Conservation (phyloP, 345 rosid genomes). For the Linum trigynum region DNA sequence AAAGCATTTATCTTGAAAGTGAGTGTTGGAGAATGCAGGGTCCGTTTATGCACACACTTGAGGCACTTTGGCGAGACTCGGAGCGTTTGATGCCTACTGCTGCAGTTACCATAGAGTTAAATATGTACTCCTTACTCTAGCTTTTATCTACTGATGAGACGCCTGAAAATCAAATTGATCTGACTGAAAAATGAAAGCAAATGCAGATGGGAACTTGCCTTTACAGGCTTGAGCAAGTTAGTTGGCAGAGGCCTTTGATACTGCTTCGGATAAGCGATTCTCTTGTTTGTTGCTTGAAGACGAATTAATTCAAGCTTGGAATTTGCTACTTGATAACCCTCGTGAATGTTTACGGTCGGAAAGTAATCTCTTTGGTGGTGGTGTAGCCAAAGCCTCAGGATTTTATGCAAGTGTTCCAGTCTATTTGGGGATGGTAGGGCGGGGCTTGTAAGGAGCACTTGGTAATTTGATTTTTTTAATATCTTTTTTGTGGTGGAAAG, state of each 20-base stretch:
- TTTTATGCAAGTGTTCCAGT: conserved; percentile 35
- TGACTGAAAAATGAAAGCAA: too few species aligned
- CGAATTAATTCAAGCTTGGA: not conserved
- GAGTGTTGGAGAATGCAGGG: not conserved
- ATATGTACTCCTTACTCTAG: conserved; percentile 46
- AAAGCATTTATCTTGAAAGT: not conserved
- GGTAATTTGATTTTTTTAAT: too few species aligned
- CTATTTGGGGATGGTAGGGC: conserved; percentile 30
- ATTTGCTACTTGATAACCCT: conserved; percentile 37
- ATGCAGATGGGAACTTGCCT: too few species aligned
- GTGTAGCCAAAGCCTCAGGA: conserved; percentile 23
- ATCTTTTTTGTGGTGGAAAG: too few species aligned
- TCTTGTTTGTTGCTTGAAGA: too few species aligned
- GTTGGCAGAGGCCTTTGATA: too few species aligned
- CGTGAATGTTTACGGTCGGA: conserved; percentile 43
- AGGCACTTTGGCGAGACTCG: conserved; percentile 56
- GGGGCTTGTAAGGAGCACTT: conserved; percentile 37
- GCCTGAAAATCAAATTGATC: too few species aligned
- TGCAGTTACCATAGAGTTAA: conserved; percentile 52
- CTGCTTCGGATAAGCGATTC: too few species aligned
- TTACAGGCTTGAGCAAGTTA: too few species aligned
- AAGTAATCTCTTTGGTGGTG: conserved; percentile 23
- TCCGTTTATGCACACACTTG: conserved; percentile 24
- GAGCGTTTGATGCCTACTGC: conserved; percentile 66
- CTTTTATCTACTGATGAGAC: conserved; percentile 37